phyloP scores from a whole-genome alignment of 345 rosid genomes.

The Citrus unshiu region DNA sequence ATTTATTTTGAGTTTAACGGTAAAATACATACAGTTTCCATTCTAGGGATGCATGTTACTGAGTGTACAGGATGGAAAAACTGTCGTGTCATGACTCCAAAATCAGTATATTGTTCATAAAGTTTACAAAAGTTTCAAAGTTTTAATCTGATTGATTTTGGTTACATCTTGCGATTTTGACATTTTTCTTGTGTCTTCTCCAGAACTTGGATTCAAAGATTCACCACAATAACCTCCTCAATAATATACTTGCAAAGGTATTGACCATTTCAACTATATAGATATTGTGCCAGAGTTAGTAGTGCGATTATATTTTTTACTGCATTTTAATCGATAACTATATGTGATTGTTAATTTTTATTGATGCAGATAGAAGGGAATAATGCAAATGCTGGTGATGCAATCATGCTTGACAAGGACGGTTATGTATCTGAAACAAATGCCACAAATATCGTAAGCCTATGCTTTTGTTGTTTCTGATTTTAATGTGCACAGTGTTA shows the following conservation, averaged over 20 bases:
- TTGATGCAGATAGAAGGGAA: conserved; percentile 75
- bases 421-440: conserved; percentile 93
- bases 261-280: neutral
- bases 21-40: neutral
- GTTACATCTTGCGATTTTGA: neutral
- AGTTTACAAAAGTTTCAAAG: neutral
- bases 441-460: conserved; percentile 87
- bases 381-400: conserved; percentile 65
- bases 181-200: neutral
- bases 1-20: neutral
- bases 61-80: neutral
- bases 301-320: neutral
- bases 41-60: neutral
- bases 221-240: conserved; percentile 92
- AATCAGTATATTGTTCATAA: neutral
- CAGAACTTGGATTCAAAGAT: conserved; percentile 96
- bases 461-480: neutral
- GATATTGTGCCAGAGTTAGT: neutral
- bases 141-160: neutral
- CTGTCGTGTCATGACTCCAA: neutral
- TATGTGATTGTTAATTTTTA: neutral
- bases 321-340: neutral
- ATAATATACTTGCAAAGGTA: conserved; percentile 95
- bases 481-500: neutral
- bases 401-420: conserved; percentile 92